Percentiles rank a stretch among this genome's conserved stretches.
Conservation (phyloP, 176 grass and related monocot species). For the Rhynchospora pubera region DNA sequence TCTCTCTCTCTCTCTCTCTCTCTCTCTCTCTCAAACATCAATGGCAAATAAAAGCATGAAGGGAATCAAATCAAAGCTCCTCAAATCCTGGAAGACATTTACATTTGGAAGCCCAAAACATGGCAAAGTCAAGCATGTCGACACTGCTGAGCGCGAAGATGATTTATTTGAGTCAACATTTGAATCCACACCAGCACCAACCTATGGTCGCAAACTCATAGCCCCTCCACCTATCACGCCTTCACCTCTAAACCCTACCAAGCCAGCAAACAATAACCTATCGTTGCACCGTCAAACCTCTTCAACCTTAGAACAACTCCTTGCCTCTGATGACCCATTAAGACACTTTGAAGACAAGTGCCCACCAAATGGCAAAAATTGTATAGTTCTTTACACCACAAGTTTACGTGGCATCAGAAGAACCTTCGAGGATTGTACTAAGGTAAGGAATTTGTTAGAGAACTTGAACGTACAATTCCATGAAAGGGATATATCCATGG, state of each 20-base stretch:
- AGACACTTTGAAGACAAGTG: conserved; percentile 34
- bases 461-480: conserved; percentile 49
- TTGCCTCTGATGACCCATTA: neutral
- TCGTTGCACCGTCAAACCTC: neutral
- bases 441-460: conserved; percentile 44
- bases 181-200: conserved; percentile 1
- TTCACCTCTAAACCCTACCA: conserved; percentile 4
- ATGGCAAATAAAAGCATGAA: conserved; percentile 22
- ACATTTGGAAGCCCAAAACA: neutral
- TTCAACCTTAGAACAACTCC: conserved; percentile 4
- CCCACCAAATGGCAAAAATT: conserved; percentile 37
- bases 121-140: neutral
- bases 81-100: conserved; percentile 3
- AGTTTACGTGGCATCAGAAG: conserved; percentile 61
- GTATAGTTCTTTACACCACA: conserved; percentile 59
- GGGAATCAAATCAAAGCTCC: conserved; percentile 27
- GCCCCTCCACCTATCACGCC: neutral
- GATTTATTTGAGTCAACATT: neutral
- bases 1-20: neutral
- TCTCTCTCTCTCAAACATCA: conserved; percentile 1
- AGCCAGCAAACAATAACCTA: neutral
- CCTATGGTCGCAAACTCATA: conserved; percentile 7
- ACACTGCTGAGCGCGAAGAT: neutral
- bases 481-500: conserved; percentile 83
- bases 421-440: conserved; percentile 70